Evolutionary conservation across 129 eudicot genomes (phyloP), one percentile per base, ranked within the genome.

Genomic region (Scalesia atractyloides): DNA sequence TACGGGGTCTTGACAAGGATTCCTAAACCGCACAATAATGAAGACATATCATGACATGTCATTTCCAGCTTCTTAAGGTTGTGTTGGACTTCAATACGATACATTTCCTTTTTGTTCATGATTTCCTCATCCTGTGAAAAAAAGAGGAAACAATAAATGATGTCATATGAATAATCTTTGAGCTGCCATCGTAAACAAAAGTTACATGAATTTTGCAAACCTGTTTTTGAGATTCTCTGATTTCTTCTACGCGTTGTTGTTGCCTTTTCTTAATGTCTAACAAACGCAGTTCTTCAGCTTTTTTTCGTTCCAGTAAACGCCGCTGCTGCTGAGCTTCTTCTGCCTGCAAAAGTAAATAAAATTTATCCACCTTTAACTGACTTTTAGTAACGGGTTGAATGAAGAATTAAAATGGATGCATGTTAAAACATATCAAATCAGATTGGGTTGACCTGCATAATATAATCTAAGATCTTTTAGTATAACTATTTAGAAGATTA

Each of bases 201-300:
- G 4, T 41, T 54, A 62, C 7, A 13, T 63, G 44, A 44, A 30
- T 57, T 30, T 48, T 69, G 68, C 81, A 57, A 20, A 93, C 97
- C 97, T 83, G 76, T 81, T 88, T 84, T 75, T 86, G 84, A 50
- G 86, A 76, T 77, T 87, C 90, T 20, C 97, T 84, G 14, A 94
- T 81, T 84, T 94, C 97, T 79, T 88, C 91, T 20, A 94, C 67
- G 0, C 97, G 97, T 59, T 88, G 82, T 68, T 72, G 84, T 78
- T 90, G 97, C 76, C 98, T 90, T 84, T 78, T 90, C 64, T 90
- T 88, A 64, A 86, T 88, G 65, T 86, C 89, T 87, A 81, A 60
- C 76, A 90, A 79, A 51, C 93, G 87, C 69, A 72, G 58, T 36
- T 66, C 82, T 70, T 94, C 96, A 24, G 93, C 96, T 75, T 68